Conservation (phyloP, 2,329 filamentous ascomycete genomes). For the Alternaria brassicicola region DNA sequence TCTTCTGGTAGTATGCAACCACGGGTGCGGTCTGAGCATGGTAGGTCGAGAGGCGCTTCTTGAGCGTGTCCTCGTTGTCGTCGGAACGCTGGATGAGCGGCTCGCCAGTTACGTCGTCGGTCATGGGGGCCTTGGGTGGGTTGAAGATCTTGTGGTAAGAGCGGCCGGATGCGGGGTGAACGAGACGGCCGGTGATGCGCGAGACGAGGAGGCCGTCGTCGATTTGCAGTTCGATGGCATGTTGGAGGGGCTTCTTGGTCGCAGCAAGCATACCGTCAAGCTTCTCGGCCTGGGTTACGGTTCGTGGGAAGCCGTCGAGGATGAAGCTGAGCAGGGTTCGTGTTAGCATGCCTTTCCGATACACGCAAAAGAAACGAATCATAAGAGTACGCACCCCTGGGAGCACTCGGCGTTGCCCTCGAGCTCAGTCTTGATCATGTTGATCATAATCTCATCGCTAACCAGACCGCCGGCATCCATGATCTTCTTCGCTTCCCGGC, state of each 20-base stretch:
- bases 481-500: constrained; percentile 98
- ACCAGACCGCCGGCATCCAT: constrained; percentile 98
- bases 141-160: constrained; percentile 99
- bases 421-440: constrained; percentile 99
- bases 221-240: constrained; percentile 96
- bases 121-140: constrained; percentile 92
- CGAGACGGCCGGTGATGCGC: constrained; percentile 92
- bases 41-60: constrained; percentile 93
- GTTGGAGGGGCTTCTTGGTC: constrained; percentile 84
- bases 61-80: constrained; percentile 93
- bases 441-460: constrained; percentile 98
- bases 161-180: constrained; percentile 94
- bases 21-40: constrained; percentile 93
- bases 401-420: constrained; percentile 94
- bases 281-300: constrained; percentile 91
- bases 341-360: constrained; percentile 2
- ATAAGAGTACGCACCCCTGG: constrained; percentile 71
- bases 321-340: constrained; percentile 73
- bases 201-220: constrained; percentile 92
- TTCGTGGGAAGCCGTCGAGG: constrained; percentile 97
- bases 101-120: constrained; percentile 95
- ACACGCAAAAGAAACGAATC: neutral
- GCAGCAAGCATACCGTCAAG: constrained; percentile 87
- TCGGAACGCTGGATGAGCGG: constrained; percentile 94
- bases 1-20: constrained; percentile 95